Percentiles rank a stretch among this genome's conserved stretches.
Conservation (phyloP, 805 yeast genomes). For the Kluyveromyces wickerhamii region DNA sequence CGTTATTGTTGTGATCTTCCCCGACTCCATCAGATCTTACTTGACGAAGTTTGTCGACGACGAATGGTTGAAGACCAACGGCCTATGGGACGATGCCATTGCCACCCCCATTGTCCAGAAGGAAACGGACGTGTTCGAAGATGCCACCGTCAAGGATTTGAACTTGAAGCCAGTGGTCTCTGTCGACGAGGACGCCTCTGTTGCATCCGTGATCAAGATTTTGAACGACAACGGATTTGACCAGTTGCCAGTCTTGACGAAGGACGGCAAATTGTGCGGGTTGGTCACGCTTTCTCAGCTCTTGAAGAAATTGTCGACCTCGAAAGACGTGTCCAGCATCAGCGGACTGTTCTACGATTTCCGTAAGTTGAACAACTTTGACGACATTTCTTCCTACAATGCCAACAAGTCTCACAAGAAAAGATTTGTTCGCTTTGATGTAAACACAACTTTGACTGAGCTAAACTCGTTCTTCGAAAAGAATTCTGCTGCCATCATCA, state of each 20-base stretch:
- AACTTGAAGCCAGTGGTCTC: constrained; percentile 75
- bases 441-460: constrained; percentile 55
- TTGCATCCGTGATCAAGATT: constrained; percentile 57
- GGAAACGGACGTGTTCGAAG: constrained; percentile 38
- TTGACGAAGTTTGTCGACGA: constrained; percentile 83
- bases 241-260: constrained; percentile 67
- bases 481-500: constrained; percentile 75
- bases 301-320: constrained; percentile 56
- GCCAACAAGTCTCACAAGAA: constrained; percentile 58
- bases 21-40: constrained; percentile 82
- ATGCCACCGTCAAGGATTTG: constrained; percentile 59
- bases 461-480: constrained; percentile 76
- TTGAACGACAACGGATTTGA: constrained; percentile 74
- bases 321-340: constrained; percentile 48
- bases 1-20: constrained; percentile 71
- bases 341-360: constrained; percentile 52
- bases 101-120: constrained; percentile 24
- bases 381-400: constrained; percentile 51
- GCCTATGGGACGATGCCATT: constrained; percentile 53
- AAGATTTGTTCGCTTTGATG: constrained; percentile 57
- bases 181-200: constrained; percentile 51
- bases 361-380: constrained; percentile 56
- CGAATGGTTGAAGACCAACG: constrained; percentile 80
- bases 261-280: constrained; percentile 58
- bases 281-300: constrained; percentile 68